Evolutionary conservation across 176 grass and related monocot genomes (phyloP).

Genomic region (Bromus sterilis): DNA sequence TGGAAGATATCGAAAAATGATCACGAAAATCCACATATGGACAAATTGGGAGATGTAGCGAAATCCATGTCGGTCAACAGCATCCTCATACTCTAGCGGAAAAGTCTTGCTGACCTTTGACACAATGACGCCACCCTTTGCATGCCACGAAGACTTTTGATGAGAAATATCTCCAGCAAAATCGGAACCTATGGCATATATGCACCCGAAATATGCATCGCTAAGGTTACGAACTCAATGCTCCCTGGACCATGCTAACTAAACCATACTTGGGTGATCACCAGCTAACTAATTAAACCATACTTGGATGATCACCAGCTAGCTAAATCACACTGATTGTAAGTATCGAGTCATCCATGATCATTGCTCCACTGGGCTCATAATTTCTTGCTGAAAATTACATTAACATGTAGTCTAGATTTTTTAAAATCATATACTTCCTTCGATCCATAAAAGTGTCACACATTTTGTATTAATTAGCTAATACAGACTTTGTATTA

Average conservation of each 20-base stretch:
- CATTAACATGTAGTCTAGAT: too few species aligned
- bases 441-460: too few species aligned
- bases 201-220: background rate
- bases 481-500: too few species aligned
- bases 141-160: background rate
- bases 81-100: slow-evolving; percentile 20
- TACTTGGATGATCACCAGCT: too few species aligned
- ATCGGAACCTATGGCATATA: background rate
- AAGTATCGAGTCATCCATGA: too few species aligned
- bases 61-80: slow-evolving; percentile 37
- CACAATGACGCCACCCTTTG: background rate
- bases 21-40: background rate
- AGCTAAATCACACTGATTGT: too few species aligned
- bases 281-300: background rate
- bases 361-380: too few species aligned
- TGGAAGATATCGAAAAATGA: slow-evolving; percentile 29
- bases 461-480: too few species aligned
- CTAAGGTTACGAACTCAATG: background rate
- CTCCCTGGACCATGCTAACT: background rate
- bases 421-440: too few species aligned
- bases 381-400: too few species aligned
- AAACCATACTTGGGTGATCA: background rate
- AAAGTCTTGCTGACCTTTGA: slow-evolving; percentile 24
- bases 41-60: background rate
- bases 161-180: background rate